These are phyloP conservation scores for Wickerhamiella siamensis DNA, from an alignment of 805 yeast species.

Conservation along the genomic window DNA sequence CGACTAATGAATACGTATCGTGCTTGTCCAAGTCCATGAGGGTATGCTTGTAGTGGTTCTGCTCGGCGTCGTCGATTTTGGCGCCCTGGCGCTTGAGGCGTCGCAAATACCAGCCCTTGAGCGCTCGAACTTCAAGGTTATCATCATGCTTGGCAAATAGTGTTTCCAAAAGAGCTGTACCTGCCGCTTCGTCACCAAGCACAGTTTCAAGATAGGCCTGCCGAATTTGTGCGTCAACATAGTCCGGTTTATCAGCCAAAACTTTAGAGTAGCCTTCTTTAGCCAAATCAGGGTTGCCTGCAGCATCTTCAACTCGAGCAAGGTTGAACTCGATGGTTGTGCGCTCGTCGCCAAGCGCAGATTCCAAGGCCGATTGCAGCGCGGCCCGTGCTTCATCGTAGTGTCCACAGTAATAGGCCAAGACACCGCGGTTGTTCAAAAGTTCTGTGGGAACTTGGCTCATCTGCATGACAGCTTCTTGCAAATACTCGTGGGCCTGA, in stretches of 20 bases:
- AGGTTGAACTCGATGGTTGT: slow-evolving; percentile 48
- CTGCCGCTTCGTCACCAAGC: slow-evolving; percentile 27
- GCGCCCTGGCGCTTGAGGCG: slow-evolving; percentile 19
- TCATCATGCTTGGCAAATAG: slow-evolving; percentile 42
- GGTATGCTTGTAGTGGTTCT: slow-evolving; percentile 72
- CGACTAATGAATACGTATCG: slow-evolving; percentile 77
- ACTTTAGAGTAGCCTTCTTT: slow-evolving; percentile 38
- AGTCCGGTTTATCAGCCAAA: slow-evolving; percentile 48
- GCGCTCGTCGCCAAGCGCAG: slow-evolving; percentile 6
- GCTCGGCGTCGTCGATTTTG: slow-evolving; percentile 45
- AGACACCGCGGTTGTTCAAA: slow-evolving; percentile 73
- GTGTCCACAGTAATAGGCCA: slow-evolving; percentile 54
- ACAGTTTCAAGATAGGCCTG: slow-evolving; percentile 45
- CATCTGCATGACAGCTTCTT: slow-evolving; percentile 43
- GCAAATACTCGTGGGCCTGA: slow-evolving; percentile 51
- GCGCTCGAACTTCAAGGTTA: slow-evolving; percentile 72
- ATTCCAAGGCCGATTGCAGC: slow-evolving; percentile 37
- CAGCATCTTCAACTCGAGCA: slow-evolving; percentile 56
- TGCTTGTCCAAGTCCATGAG: slow-evolving; percentile 64
- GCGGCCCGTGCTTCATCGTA: slow-evolving; percentile 40
- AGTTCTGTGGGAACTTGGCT: slow-evolving; percentile 29
- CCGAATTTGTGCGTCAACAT: slow-evolving; percentile 64
- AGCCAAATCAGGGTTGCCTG: slow-evolving; percentile 27
- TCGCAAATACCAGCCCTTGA: slow-evolving; percentile 79
- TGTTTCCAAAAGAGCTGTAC: slow-evolving; percentile 36